Evolutionary conservation across 352 stramenopile genomes (phyloP), one percentile per base, ranked within the genome.

Genomic region (Pythium vanterpoolii): DNA sequence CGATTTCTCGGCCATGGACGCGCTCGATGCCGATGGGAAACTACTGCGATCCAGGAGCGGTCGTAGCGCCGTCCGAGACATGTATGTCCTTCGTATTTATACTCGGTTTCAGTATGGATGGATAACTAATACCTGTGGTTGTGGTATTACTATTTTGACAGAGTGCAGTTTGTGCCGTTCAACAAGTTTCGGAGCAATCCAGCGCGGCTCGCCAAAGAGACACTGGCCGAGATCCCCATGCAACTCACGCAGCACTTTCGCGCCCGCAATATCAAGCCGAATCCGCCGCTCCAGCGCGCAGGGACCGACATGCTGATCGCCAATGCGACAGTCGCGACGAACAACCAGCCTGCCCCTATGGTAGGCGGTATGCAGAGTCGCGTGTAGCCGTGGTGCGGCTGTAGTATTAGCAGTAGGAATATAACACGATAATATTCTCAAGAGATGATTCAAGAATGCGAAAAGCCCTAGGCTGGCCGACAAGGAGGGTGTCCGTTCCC

Each of bases 141-240:
- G 45, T 10, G n/a, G 16, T 44, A 6, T 24, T 45, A 24, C n/a
- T 56, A 5, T 44, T 28, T 36, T 38, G 45, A 27, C 24, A 88
- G 80, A 76, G 81, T 90, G 14, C 81, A 89, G 33, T 90, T 90
- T 60, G 77, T 90, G 38, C 78, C 77, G 0, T 90, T 87, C 57
- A 89, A 89, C 66, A 74, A 78, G 27, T 90, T 79, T 56, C 74
- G 78, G 23, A 68, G 58, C n/a, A 83, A 89, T 23, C 81, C 81
- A 7, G 64, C 73, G 19, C 66, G 77, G 21, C 60, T 90, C 27
- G 73, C 81, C 0, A 89, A 87, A 68, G 81, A 89, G 62, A 90
- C 81, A 18, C 56, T 90, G 48, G 75, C 78, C 4, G 81, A 90
- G 47, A 87, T 90, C 38, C 78, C 81, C 5, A 73, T 72, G 6